Evolutionary conservation across 2,329 filamentous ascomycete genomes (phyloP).

Genomic region (Phaeosphaeriaceae sp.): DNA sequence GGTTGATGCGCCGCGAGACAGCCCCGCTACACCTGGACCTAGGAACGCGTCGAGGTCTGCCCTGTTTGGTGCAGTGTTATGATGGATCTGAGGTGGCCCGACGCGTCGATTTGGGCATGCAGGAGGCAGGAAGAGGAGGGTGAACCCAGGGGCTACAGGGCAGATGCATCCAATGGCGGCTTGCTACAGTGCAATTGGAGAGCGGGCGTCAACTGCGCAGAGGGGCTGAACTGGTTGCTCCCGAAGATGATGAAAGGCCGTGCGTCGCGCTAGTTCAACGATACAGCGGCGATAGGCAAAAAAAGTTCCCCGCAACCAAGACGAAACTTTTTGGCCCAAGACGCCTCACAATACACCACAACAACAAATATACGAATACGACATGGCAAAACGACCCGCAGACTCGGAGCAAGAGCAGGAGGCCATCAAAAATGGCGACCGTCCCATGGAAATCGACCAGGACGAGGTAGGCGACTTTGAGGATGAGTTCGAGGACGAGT

Average conservation of each 20-base stretch:
- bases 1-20: constrained; percentile 26
- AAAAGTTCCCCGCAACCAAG: constrained; percentile 5
- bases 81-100: constrained; percentile 10
- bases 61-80: constrained; percentile 6
- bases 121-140: not conserved
- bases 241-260: not conserved
- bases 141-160: not conserved
- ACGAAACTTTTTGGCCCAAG: not conserved
- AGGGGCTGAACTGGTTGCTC: not conserved
- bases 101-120: not conserved
- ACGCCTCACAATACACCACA: not conserved
- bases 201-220: not conserved
- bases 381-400: constrained; percentile 67
- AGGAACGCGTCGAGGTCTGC: constrained; percentile 38
- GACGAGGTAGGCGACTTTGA: constrained; percentile 76
- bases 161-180: not conserved
- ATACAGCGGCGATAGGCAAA: too few relatives aligned
- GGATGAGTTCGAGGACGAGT: constrained; percentile 93
- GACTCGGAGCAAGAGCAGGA: constrained; percentile 59
- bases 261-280: constrained; percentile 3
- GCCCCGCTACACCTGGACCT: constrained; percentile 34
- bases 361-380: constrained; percentile 7
- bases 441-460: constrained; percentile 59
- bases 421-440: constrained; percentile 67
- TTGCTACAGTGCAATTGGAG: not conserved